Evolutionary conservation across 164 flowering plant genomes (phyloP).

Genomic region (Tetracentron sinense): DNA sequence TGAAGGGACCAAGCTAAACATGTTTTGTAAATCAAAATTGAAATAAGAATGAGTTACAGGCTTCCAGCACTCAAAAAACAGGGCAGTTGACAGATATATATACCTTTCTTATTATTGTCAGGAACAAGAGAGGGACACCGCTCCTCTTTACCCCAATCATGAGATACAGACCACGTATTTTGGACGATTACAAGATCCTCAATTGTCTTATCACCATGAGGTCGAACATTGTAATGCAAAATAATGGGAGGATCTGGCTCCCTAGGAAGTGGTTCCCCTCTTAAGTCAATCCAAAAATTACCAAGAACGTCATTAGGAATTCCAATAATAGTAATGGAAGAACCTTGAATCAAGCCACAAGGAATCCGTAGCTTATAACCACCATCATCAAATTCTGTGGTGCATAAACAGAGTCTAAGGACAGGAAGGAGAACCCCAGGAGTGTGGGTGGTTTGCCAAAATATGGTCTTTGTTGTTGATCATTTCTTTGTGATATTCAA

Average conservation of each 20-base stretch:
- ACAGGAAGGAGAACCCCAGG: no score
- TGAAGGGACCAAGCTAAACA: not conserved
- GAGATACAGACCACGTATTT: slow-evolving; percentile 88
- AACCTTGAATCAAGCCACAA: slow-evolving; percentile 95
- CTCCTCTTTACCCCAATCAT: slow-evolving; percentile 98
- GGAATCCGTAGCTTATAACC: slow-evolving; percentile 59
- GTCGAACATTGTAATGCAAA: slow-evolving; percentile 92
- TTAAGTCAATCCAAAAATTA: slow-evolving; percentile 81
- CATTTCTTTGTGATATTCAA: no score
- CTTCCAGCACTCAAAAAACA: not conserved
- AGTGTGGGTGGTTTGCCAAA: no score
- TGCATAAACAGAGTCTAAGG: no score
- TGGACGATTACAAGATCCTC: slow-evolving; percentile 95
- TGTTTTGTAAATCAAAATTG: not conserved
- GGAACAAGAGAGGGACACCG: slow-evolving; percentile 77
- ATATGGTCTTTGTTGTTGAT: no score
- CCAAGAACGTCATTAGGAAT: slow-evolving; percentile 92
- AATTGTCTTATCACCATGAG: slow-evolving; percentile 85
- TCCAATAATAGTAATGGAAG: slow-evolving; percentile 87
- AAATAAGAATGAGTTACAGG: not conserved
- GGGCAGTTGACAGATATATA: not conserved
- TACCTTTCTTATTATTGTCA: slow-evolving; percentile 71
- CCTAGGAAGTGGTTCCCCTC: slow-evolving; percentile 84
- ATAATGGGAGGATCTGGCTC: slow-evolving; percentile 97
- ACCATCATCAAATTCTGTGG: slow-evolving; percentile 41